Conservation (phyloP, 2,329 filamentous ascomycete genomes). For the Calonectria pauciramosa region DNA sequence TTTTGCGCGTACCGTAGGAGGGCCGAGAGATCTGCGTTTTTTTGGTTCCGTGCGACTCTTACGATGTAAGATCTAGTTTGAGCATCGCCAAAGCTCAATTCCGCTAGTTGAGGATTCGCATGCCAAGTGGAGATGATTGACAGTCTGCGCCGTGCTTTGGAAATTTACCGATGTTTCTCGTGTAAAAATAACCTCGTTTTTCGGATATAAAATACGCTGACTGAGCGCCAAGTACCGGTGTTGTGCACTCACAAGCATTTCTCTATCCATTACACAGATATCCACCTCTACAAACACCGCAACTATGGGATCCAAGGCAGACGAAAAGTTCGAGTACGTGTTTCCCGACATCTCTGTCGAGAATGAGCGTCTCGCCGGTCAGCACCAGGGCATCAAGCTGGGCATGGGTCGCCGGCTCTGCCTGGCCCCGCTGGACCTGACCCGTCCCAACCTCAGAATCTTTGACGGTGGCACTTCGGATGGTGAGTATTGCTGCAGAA, state of each 20-base stretch:
- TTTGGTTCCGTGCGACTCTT: too few species aligned
- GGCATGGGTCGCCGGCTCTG: not conserved
- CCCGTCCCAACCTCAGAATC: not conserved
- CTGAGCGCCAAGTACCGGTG: too few species aligned
- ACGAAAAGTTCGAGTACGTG: constrained; percentile 7
- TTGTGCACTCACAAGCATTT: too few species aligned
- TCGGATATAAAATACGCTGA: too few species aligned
- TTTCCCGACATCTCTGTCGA: constrained; percentile 2
- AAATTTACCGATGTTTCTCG: not conserved
- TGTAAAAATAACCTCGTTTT: not conserved
- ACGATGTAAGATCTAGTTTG: not conserved
- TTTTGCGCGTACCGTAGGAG: not conserved
- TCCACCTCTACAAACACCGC: not conserved
- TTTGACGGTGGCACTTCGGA: not conserved
- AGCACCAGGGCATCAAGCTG: constrained; percentile 9
- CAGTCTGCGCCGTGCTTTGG: not conserved
- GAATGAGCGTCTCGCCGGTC: constrained; percentile 4
- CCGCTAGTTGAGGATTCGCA: not conserved
- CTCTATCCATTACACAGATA: too few species aligned
- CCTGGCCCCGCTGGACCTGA: not conserved
- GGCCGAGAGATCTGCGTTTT: not conserved
- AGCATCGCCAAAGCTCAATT: not conserved
- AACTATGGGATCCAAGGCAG: not conserved
- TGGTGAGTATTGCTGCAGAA: not conserved
- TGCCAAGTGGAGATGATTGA: not conserved